Evolutionary conservation across 2,329 filamentous ascomycete species (phyloP).

Genomic region (Cladophialophora chaetospira): DNA sequence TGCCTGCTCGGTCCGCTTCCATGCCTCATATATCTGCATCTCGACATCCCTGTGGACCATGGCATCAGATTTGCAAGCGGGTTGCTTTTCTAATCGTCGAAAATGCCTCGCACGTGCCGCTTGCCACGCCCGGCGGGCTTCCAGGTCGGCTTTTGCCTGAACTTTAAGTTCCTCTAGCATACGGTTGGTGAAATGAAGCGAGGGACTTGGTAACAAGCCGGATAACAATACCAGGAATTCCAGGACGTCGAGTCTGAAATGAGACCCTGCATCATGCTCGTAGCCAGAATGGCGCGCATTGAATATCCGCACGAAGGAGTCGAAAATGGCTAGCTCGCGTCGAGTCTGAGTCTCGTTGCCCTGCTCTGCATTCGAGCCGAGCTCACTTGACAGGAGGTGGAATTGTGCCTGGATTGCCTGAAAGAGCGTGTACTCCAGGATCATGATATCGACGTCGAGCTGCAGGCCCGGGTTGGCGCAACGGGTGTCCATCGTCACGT

Average conservation of each 20-base stretch:
- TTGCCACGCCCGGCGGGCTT: slow-evolving; percentile 16
- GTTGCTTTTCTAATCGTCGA: slow-evolving; percentile 3
- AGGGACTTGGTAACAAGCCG: neutral
- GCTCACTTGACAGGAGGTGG: neutral
- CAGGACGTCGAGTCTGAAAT: slow-evolving; percentile 22
- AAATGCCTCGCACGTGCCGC: neutral
- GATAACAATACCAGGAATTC: slow-evolving; percentile 26
- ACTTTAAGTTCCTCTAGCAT: neutral
- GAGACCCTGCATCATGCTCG: slow-evolving; percentile 2
- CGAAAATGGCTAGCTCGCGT: slow-evolving; percentile 17
- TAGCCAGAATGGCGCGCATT: slow-evolving; percentile 19
- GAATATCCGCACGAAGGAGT: slow-evolving; percentile 24
- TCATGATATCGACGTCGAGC: slow-evolving; percentile 33
- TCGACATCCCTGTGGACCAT: slow-evolving; percentile 7
- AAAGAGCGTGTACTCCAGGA: slow-evolving; percentile 33
- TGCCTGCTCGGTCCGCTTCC: neutral
- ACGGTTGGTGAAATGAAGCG: neutral
- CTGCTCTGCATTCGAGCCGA: neutral
- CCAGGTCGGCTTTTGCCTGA: neutral
- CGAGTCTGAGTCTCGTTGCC: neutral
- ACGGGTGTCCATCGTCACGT: slow-evolving; percentile 27
- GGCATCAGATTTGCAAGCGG: neutral
- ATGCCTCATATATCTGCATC: slow-evolving; percentile 12
- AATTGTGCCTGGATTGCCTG: slow-evolving; percentile 28
- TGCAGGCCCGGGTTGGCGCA: slow-evolving; percentile 30